Conservation (phyloP, 2,329 filamentous ascomycete species). For the Neopestalotiopsis rosae region DNA sequence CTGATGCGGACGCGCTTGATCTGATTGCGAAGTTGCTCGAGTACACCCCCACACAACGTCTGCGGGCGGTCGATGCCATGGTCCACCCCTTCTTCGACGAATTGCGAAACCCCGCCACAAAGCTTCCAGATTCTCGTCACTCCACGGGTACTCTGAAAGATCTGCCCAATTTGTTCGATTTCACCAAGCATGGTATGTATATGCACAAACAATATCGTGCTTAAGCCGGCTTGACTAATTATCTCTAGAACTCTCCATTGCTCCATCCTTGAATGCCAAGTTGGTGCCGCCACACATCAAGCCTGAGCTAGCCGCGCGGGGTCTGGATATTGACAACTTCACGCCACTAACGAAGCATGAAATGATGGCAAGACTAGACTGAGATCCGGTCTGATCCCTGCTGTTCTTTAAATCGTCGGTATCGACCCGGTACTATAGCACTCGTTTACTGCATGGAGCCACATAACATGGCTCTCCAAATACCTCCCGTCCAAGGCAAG, state of each 20-base stretch:
- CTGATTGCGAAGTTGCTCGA: conserved; percentile 92
- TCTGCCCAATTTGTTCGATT: conserved; percentile 88
- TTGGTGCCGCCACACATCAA: conserved; percentile 86
- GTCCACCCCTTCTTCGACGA: conserved; percentile 99
- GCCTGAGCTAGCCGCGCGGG: conserved; percentile 73
- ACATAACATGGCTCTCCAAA: conserved; percentile 31
- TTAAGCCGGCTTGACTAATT: neutral
- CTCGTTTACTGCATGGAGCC: conserved; percentile 35
- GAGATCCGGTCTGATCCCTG: conserved; percentile 50
- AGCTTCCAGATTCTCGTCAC: conserved; percentile 92
- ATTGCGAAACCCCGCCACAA: conserved; percentile 87
- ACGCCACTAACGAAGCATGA: conserved; percentile 89
- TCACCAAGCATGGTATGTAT: conserved; percentile 84
- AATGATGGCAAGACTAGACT: conserved; percentile 98
- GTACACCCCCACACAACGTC: conserved; percentile 95
- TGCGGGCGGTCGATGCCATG: conserved; percentile 95
- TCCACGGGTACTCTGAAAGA: conserved; percentile 80
- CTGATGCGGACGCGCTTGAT: conserved; percentile 90
- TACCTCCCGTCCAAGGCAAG: conserved; percentile 26
- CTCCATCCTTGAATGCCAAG: conserved; percentile 83
- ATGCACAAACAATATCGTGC: neutral
- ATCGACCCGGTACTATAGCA: conserved; percentile 35
- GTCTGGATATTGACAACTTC: conserved; percentile 93
- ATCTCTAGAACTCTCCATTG: conserved; percentile 87
- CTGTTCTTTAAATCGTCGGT: conserved; percentile 37